A percentile compares a stretch with the other conserved stretches of the same genome.
Evolutionary conservation across 257 asterid species (phyloP).

Genomic region (Handroanthus guayacan): DNA sequence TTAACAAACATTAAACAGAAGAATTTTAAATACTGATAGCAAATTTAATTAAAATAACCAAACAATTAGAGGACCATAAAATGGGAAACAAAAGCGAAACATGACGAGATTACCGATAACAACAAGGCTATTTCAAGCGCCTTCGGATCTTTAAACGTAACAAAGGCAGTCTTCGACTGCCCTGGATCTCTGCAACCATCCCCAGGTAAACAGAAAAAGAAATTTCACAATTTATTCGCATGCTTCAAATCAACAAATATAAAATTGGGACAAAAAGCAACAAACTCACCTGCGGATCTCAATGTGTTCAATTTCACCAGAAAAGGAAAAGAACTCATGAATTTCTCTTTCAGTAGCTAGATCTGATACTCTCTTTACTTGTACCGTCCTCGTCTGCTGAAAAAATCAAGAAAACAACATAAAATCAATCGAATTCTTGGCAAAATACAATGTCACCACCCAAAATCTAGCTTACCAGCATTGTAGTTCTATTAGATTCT

Average conservation of each 20-base stretch:
- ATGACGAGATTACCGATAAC: constrained; percentile 65
- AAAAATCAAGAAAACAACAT: constrained; percentile 17
- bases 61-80: neutral
- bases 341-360: constrained; percentile 92
- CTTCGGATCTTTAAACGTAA: constrained; percentile 86
- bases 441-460: neutral
- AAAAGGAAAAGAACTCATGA: constrained; percentile 92
- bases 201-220: constrained; percentile 18
- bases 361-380: constrained; percentile 80
- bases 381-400: constrained; percentile 65
- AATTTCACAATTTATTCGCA: constrained; percentile 1
- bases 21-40: neutral
- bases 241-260: neutral
- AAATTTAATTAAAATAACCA: constrained; percentile 2
- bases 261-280: neutral
- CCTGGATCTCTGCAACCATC: constrained; percentile 66
- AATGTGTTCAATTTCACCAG: constrained; percentile 89
- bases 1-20: neutral
- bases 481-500: constrained; percentile 43
- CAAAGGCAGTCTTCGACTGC: constrained; percentile 72
- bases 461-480: constrained; percentile 59
- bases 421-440: constrained; percentile 12
- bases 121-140: constrained; percentile 94
- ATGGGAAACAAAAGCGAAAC: constrained; percentile 9
- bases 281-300: constrained; percentile 72